Base-by-base conservation (phyloP, 2,329 filamentous ascomycete species). In the Septoria linicola region DNA sequence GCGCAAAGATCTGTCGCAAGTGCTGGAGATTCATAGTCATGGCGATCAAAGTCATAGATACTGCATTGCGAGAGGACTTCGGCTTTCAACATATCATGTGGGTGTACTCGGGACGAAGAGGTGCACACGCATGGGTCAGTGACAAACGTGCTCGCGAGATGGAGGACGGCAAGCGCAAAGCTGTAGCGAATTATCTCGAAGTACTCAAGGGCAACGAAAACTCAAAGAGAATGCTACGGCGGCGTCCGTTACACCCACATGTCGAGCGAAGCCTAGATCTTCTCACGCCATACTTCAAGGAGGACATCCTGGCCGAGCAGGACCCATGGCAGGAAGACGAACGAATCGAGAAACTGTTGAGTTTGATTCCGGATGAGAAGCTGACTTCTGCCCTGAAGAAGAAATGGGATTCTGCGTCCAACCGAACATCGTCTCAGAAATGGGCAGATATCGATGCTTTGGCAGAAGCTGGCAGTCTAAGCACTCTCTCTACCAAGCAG, bases 1-100 rank as follows among this genome's bases (percentile, higher is more conserved):
- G 92, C 68, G 89, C 92, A 7, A 95, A 88, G 62, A 97, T 99
- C 59, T 99, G 93, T 70, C 79, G 78, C 59, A 93, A 91, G 68
- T 99, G 93, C 74, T 99, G 93, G 93, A 80, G 87, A 42, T 99
- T 97, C 70, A 95, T 96, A 63, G 96, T 89, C 19, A 97, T 99
- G 90, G 88, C 93, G 6, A 92, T 99, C 68, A 93, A 95, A 68
- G 89, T 96, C 13, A 79, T 97, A 10, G 92, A 97, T 68, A 79
- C 82, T 10, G 90, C 91, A 0, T 72, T 99, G 61, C 80, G 90
- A 45, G 89, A 97, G 16, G 93, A 99, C 70, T 96, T 99, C 73
- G 93, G 91, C 39, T 99, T 96, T 72, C 84, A 88, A 67, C 92
- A 99, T 71, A 92, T 99, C 65, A 80, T 99, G 70, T 99, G 93